Conservation (phyloP, 768 basidiomycete species). For the Rhodosporidiobolus sp. region DNA sequence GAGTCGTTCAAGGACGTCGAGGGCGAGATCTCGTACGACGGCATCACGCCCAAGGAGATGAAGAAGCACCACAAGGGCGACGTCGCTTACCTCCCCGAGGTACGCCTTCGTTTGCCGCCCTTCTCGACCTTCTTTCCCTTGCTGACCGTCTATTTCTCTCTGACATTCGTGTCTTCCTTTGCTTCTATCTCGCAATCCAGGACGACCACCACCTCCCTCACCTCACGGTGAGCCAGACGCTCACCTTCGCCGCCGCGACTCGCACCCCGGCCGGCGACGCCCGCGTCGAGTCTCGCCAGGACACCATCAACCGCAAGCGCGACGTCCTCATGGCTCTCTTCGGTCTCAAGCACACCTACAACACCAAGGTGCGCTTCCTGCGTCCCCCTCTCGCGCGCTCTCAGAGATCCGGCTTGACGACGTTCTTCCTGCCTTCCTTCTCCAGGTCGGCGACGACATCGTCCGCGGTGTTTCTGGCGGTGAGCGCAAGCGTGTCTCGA, state of each 20-base stretch:
- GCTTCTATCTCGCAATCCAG: constrained; percentile 27
- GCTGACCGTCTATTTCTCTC: constrained; percentile 83
- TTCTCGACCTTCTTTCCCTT: constrained; percentile 69
- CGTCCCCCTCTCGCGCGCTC: too few species aligned
- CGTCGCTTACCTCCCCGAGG: constrained; percentile 65
- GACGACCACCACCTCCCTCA: constrained; percentile 41
- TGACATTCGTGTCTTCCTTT: constrained; percentile 56
- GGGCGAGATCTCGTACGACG: constrained; percentile 54
- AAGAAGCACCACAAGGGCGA: constrained; percentile 61
- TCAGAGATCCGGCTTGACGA: too few species aligned
- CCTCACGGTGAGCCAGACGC: constrained; percentile 50
- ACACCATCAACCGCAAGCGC: constrained; percentile 51
- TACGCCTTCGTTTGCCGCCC: constrained; percentile 45
- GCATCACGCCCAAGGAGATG: constrained; percentile 53
- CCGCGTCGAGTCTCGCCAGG: constrained; percentile 49
- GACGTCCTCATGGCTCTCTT: constrained; percentile 60
- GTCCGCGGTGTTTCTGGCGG: constrained; percentile 58
- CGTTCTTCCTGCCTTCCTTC: too few species aligned
- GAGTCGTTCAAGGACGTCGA: constrained; percentile 50
- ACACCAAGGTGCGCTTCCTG: constrained; percentile 65
- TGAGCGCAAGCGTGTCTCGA: constrained; percentile 54
- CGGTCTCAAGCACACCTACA: constrained; percentile 67
- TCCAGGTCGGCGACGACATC: constrained; percentile 50
- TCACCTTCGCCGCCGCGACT: constrained; percentile 58
- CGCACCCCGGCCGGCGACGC: constrained; percentile 55